Evolutionary conservation across 371 early-diverging fungal genomes (phyloP), one percentile per base, ranked within the genome.

Genomic region (Gilbertella persicaria): DNA sequence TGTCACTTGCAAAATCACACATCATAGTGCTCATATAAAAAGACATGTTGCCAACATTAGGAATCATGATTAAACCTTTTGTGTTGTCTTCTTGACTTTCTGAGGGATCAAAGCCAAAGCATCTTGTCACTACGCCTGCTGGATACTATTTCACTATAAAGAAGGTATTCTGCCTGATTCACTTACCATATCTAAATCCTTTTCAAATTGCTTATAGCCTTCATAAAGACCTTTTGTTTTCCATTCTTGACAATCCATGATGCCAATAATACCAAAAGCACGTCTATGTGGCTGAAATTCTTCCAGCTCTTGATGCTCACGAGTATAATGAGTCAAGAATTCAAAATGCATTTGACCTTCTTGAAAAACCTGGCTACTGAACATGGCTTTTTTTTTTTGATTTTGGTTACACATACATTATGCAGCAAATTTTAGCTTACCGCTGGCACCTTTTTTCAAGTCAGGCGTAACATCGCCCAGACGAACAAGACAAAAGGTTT

Each of bases 71-170:
- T 10, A 90, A 55, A 4, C 88, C 89, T 47, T 86, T 75, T n/a
- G 84, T 85, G 64, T 89, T 83, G 56, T 90, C 89, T 12, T 81
- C 80, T 42, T 89, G 87, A 20, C 74, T 75, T 48, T 88, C 89
- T 12, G 79, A 69, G 6, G 94, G 92, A 57, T 92, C 90, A 69
- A 93, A 92, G 16, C 89, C 92, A 65, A 90, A 88, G 56, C 91
- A 91, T 24, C 91, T 74, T 33, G 82, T 77, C 0, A 84, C 90
- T 4, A 92, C 75, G 5, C 86, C 80, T 5, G 87, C 73, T 0
- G 90, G 89, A 58, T 90, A 92, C 87, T 89, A 62, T 28, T 23
- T 5, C 35, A 30, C 25, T 5, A 24, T 9, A 35, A 45, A 17
- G 14, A 45, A 12, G 20, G 9, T 14, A 1, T 26, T 30, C 12